phyloP scores from a whole-genome alignment of 345 rosid species.

The Aquilaria yunnanensis region DNA sequence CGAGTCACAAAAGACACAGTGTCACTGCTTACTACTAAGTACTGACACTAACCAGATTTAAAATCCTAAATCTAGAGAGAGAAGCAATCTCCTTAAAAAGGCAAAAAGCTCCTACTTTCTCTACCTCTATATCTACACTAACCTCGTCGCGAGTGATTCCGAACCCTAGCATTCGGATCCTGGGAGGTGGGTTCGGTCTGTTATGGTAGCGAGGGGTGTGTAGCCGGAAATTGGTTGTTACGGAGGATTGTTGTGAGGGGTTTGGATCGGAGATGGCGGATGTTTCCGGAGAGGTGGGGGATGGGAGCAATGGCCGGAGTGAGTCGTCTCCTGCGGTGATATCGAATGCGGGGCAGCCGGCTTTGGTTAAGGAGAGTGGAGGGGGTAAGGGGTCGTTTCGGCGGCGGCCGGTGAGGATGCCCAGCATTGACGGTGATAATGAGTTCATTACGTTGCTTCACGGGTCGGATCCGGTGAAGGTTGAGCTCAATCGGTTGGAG shows the following conservation, averaged over 20 bases:
- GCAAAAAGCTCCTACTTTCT: neutral
- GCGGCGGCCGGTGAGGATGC: constrained; percentile 52
- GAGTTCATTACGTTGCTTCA: constrained; percentile 73
- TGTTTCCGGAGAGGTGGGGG: constrained; percentile 24
- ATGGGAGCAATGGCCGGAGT: constrained; percentile 26
- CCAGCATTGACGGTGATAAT: constrained; percentile 79
- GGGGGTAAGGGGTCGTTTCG: constrained; percentile 48
- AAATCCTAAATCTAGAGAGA: no score
- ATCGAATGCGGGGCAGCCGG: constrained; percentile 20
- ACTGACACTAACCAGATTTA: no score
- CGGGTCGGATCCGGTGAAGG: constrained; percentile 91
- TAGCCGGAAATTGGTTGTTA: no score
- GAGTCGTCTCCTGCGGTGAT: constrained; percentile 14
- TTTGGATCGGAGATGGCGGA: constrained; percentile 42
- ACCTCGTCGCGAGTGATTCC: neutral
- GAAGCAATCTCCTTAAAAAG: no score
- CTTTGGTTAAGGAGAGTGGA: constrained; percentile 51
- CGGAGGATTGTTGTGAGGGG: constrained; percentile 4
- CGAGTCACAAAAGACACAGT: no score
- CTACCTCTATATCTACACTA: neutral
- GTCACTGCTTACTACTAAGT: no score
- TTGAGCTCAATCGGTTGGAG: constrained; percentile 86
- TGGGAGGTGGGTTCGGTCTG: neutral
- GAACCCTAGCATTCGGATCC: constrained; percentile 16
- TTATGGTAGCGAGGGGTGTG: no score